Evolutionary conservation across 2,329 filamentous ascomycete genomes (phyloP).

Genomic region (Neopestalotiopsis sp.): DNA sequence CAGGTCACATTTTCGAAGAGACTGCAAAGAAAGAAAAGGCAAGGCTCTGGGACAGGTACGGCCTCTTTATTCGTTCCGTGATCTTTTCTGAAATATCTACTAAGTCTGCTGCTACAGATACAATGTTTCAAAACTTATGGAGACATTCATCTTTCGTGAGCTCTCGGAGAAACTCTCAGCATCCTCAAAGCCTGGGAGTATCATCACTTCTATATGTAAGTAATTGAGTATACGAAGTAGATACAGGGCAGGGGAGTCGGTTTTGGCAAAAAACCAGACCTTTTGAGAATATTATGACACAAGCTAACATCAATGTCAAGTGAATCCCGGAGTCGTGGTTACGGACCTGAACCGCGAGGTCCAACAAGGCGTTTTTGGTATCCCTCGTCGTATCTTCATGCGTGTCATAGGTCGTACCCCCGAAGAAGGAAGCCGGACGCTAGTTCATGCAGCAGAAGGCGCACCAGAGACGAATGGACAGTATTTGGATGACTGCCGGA

Average conservation of each 20-base stretch:
- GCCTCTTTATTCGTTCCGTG: background rate
- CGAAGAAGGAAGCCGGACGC: slow-evolving; percentile 22
- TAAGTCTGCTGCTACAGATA: slow-evolving; percentile 18
- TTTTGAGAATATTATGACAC: background rate
- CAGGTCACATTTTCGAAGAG: slow-evolving; percentile 19
- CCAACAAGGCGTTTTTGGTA: background rate
- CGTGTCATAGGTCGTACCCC: slow-evolving; percentile 20
- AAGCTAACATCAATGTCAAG: background rate
- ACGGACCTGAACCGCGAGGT: slow-evolving; percentile 24
- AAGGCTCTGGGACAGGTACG: slow-evolving; percentile 16
- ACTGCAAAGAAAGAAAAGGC: slow-evolving; percentile 19
- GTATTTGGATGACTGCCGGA: slow-evolving; percentile 25
- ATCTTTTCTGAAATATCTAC: background rate
- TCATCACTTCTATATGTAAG: slow-evolving; percentile 20
- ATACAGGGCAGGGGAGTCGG: background rate
- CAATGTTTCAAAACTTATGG: slow-evolving; percentile 24
- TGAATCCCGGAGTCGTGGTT: slow-evolving; percentile 23
- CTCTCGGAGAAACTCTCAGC: slow-evolving; percentile 16
- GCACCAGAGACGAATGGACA: slow-evolving; percentile 24
- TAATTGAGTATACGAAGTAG: background rate
- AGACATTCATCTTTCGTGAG: slow-evolving; percentile 22
- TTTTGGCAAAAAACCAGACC: background rate
- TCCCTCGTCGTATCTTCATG: slow-evolving; percentile 18
- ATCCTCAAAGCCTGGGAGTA: slow-evolving; percentile 21
- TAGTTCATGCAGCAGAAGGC: slow-evolving; percentile 24